Evolutionary conservation across 176 grass and related monocot species (phyloP), one percentile per base, ranked within the genome.

Genomic region (Carex pumila): DNA sequence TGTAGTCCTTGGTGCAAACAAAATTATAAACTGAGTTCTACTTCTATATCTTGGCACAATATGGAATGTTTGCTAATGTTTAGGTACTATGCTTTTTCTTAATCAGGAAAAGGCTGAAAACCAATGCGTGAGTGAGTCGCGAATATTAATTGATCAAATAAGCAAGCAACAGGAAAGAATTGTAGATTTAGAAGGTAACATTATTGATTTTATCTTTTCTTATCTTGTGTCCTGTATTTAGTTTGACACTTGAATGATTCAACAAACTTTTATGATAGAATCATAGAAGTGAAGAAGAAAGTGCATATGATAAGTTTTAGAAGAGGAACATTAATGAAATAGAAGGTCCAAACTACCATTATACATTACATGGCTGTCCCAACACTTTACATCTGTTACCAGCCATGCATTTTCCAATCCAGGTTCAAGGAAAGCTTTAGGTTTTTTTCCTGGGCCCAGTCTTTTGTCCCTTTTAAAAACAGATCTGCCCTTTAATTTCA

Each of bases 101-200:
- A 57, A 68, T 67, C 87, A 98, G 92, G 89, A 95, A 84, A 92
- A 86, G 87, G 85, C 91, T 79, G 89, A 89, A 82, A 94, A 88
- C 82, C 92, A 89, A 85, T 94, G 94, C 65, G 89, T 92, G 43
- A 83, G 79, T 83, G 90, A 98, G 67, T 61, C 90, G 22, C 91
- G 67, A 22, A 88, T 89, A 68, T 91, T 98, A 74, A 98, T 98
- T 71, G 89, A 94, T 71, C 95, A 93, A 84, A 90, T 95, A 71
- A 95, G 95, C 83, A 79, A 63, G 15, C 95, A 98, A 86, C 92
- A 98, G 79, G 95, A 92, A 34, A 94, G 91, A 82, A 95, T 98
- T 81, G 95, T 89, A 63, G 67, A 80, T n/a, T 87, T 94, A 6
- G 88, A 98, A 95, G 95, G 95, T 98, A 88, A 59, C 29, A 19